Base-by-base conservation (phyloP, 306 rosid genomes). In the Pueraria montana region DNA sequence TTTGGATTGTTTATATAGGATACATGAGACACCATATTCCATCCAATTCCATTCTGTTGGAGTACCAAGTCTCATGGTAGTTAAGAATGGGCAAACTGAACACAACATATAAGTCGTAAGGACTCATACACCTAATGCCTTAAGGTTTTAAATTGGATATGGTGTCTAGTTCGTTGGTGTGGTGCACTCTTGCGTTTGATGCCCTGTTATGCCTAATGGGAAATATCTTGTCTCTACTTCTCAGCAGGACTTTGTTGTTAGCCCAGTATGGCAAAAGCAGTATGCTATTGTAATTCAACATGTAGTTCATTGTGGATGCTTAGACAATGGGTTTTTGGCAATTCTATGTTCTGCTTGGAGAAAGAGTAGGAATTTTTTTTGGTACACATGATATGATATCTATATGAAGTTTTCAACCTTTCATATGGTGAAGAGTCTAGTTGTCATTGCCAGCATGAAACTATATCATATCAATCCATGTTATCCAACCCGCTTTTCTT, bases 281-380 rank as follows among this genome's bases (percentile, higher is more conserved):
- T 4, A 6, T 36, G 40, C 40, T 36, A 27, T 61, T 61, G 8
- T 61, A 26, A 12, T 61, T 26, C 40, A 5, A 4, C 67, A 5
- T 26, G 26, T 16, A 61, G 20, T 61, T 24, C 40, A 27, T 26
- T 2, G 40, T 61, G 42, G 20, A 18, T 27, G 18, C 10, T 62
- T 30, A 62, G 69, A 13, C 42, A 14, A 24, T 14, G 11, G 40
- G 21, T 7, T 62, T 62, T 62, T 27, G 18, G 69, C 42, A 62
- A 26, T 26, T 36, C n/a, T 26, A 38, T 62, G 68, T 36, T 4
- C 17, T 18, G 12, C 17, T 62, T 26, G 0, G 11, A 27, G 20
- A 6, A 68, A 68, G 17, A 68, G 20, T 64, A 43, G 34, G 11
- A 23, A 6, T 64, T 64, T 55, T 69, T 62, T 59, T 59, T 59